Percentiles rank a stretch among this genome's conserved stretches.
phyloP scores from a whole-genome alignment of 768 basidiomycete genomes.

The Termitomyces sp. region DNA sequence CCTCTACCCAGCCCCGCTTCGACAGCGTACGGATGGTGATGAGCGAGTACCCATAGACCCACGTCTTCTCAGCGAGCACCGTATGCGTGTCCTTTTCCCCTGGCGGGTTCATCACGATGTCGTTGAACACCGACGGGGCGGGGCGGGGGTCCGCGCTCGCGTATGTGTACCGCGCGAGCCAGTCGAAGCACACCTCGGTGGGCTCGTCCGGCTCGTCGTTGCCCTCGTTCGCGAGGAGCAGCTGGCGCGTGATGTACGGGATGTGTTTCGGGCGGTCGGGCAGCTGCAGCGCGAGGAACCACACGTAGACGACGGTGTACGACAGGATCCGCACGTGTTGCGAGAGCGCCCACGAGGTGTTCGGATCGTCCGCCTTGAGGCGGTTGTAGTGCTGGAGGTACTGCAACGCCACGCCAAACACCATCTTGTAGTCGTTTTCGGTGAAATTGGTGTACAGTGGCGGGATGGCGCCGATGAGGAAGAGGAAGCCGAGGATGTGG shows the following conservation, averaged over 20 bases:
- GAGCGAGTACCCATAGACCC: constrained; percentile 81
- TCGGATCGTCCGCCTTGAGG: constrained; percentile 36
- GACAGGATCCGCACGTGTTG: constrained; percentile 89
- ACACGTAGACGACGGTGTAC: constrained; percentile 86
- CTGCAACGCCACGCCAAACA: constrained; percentile 90
- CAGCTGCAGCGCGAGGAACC: constrained; percentile 88
- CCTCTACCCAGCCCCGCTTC: constrained; percentile 83
- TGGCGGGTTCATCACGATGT: constrained; percentile 66
- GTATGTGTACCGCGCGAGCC: constrained; percentile 92
- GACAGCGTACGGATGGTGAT: constrained; percentile 74
- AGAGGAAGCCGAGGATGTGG: constrained; percentile 92
- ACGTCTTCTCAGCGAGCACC: constrained; percentile 59
- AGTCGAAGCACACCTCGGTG: constrained; percentile 96
- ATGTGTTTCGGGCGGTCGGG: constrained; percentile 78
- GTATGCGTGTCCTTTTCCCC: constrained; percentile 29
- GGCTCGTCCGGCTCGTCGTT: constrained; percentile 73
- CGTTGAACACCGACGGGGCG: constrained; percentile 68
- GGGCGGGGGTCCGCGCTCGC: constrained; percentile 91
- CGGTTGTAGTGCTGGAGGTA: constrained; percentile 90
- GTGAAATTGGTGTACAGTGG: constrained; percentile 86
- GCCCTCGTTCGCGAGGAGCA: constrained; percentile 81
- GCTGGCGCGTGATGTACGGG: constrained; percentile 78
- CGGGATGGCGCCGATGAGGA: constrained; percentile 77
- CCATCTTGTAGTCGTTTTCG: constrained; percentile 84
- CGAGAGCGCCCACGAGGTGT: constrained; percentile 78